A percentile compares a stretch with the other conserved stretches of the same genome.
phyloP scores from a whole-genome alignment of 495 filamentous ascomycete genomes.

The Emericellopsis terricola region DNA sequence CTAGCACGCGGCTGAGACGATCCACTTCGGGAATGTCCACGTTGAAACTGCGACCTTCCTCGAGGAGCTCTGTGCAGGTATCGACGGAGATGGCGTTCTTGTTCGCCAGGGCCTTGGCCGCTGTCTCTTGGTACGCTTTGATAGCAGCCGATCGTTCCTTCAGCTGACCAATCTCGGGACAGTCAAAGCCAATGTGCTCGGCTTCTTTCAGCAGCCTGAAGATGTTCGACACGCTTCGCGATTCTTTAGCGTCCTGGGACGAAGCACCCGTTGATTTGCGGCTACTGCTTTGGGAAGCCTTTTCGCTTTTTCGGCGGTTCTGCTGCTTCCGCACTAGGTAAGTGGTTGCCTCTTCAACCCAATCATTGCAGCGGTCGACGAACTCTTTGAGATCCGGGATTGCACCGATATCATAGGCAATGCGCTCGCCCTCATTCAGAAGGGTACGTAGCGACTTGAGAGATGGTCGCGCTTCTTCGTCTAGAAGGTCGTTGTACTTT shows the following conservation, averaged over 20 bases:
- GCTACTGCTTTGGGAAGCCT: constrained; percentile 50
- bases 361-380: constrained; percentile 90
- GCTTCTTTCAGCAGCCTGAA: constrained; percentile 68
- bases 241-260: constrained; percentile 60
- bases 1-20: constrained; percentile 57
- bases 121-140: constrained; percentile 66
- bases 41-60: constrained; percentile 74
- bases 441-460: constrained; percentile 74
- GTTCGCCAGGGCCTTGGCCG: constrained; percentile 42
- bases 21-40: constrained; percentile 92
- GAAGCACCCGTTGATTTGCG: constrained; percentile 51
- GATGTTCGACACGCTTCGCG: constrained; percentile 82
- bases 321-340: constrained; percentile 98
- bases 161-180: constrained; percentile 75
- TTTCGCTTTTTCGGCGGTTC: constrained; percentile 93
- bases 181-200: constrained; percentile 83
- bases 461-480: constrained; percentile 65
- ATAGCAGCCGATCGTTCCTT: constrained; percentile 80
- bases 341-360: constrained; percentile 93
- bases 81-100: constrained; percentile 39
- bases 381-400: constrained; percentile 69
- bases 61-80: constrained; percentile 77
- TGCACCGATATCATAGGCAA: constrained; percentile 79
- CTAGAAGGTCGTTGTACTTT: constrained; percentile 69
- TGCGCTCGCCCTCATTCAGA: constrained; percentile 88